Evolutionary conservation across 495 filamentous ascomycete genomes (phyloP), one percentile per base, ranked within the genome.

Genomic region (Talaromyces stipitatus): DNA sequence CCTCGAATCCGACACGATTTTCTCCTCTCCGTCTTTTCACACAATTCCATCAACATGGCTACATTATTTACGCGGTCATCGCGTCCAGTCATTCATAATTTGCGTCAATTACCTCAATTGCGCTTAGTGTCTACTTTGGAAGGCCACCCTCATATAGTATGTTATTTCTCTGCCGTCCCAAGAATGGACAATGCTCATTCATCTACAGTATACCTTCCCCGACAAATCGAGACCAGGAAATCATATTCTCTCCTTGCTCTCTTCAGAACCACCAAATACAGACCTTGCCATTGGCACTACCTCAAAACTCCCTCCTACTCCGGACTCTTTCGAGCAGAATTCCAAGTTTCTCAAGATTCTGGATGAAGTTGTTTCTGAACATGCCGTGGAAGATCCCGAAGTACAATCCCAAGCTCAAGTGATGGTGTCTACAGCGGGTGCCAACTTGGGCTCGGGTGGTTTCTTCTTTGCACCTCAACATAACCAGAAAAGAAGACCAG

Each of bases 311-410:
- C 92, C 91, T 2, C 91, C 91, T 14, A 89, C 87, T 0, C 84
- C 91, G 9, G 74, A 82, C 50, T 86, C 86, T 26, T 85, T 97
- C 62, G 79, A 71, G 30, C 86, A 88, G 62, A 98, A 97, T 68
- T 83, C 75, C 3, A 69, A 77, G 22, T 98, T 98, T 65, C 69
- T 94, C 3, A 56, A 73, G 6, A 85, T 92, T n/a, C 73, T 98
- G 22, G 86, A 92, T 61, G 75, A 84, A 1, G 87, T 94, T 1
- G 74, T 96, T 45, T 71, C 78, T 12, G 63, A 83, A 41, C 74
- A 96, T 64, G 92, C 88, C 6, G 69, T 78, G 56, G 64, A 85
- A 33, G 94, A 97, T 61, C 87, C 87, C 0, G 74, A 76, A 26
- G 81, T 95, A 4, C 76, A 85, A 59, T 78, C 84, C 6, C 89